These are phyloP conservation scores for Blastobotrys robertii DNA, from an alignment of 805 yeast species.

Conservation along the genomic window DNA sequence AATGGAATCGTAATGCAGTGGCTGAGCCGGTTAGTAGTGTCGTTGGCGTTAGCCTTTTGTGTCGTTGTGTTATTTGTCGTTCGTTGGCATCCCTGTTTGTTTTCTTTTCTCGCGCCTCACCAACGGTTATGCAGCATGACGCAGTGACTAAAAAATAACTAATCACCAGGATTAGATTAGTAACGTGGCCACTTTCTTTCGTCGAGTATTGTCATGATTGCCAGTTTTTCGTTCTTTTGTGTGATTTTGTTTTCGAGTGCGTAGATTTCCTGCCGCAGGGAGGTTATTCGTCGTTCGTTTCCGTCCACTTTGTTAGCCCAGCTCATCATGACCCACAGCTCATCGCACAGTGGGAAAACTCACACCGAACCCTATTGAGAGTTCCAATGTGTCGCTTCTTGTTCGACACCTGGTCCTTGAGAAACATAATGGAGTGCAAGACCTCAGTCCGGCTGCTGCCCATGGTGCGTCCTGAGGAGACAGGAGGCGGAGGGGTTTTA, in stretches of 20 bases:
- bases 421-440: neutral
- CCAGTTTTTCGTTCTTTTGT: constrained; percentile 5
- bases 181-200: neutral
- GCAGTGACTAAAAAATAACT: too few species aligned
- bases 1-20: too few species aligned
- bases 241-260: neutral
- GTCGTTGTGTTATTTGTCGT: neutral
- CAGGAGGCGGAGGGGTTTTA: too few species aligned
- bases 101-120: neutral
- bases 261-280: neutral
- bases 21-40: too few species aligned
- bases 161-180: neutral
- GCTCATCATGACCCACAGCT: too few species aligned
- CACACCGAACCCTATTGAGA: neutral
- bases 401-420: constrained; percentile 2
- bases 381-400: constrained; percentile 1
- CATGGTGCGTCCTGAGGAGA: too few species aligned
- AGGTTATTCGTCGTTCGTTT: neutral
- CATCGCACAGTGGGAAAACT: neutral
- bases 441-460: too few species aligned
- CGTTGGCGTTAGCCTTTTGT: neutral
- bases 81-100: neutral
- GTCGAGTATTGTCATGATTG: too few species aligned
- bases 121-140: too few species aligned
- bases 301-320: neutral